Evolutionary conservation across 2,329 filamentous ascomycete genomes (phyloP), one percentile per base, ranked within the genome.

Genomic region (Colletotrichum karsti): DNA sequence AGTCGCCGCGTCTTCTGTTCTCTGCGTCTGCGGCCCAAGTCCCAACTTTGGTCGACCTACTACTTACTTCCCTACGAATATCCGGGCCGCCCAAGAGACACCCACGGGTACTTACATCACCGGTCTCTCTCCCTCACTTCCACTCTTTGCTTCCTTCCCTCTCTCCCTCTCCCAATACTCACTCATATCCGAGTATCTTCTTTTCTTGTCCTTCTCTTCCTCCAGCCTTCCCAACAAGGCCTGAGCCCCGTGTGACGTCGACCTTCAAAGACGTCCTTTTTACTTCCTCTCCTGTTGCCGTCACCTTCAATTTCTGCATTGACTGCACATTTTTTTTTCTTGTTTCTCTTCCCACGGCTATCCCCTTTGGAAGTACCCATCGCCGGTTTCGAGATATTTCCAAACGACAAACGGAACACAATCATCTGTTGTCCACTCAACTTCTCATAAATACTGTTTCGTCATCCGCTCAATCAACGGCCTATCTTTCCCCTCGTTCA

Each of bases 311-410:
- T 42, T 15, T 22, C 28, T 56, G 63, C 63, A 67, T 67, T 63
- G 63, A 67, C 50, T 67, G 58, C 63, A 63, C n/a, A 35, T 5
- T 26, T 28, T 63, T 56, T 26, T 24, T 50, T 42, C 15, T 26
- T 51, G 22, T 50, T 56, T 67, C 35, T 37, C 26, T 20, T 13
- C 41, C 50, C 6, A n/a, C 7, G 26, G 18, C 22, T 50, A 50
- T 53, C 18, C 18, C 18, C 28, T 53, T 37, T 37, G 58, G 59
- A 63, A 53, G 22, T 57, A 51, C 41, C 58, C 5, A 57, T 57
- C 59, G 59, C 64, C 28, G 59, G 64, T 39, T 63, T 63, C 64
- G 64, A 63, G 8, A 53, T 53, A 63, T 46, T 50, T 51, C 50
- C 42, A 44, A 55, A 57, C 28, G 39, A 35, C 15, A 46, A 37